Evolutionary conservation across 2,329 filamentous ascomycete genomes (phyloP).

Genomic region (Sclerotinia trifoliorum): DNA sequence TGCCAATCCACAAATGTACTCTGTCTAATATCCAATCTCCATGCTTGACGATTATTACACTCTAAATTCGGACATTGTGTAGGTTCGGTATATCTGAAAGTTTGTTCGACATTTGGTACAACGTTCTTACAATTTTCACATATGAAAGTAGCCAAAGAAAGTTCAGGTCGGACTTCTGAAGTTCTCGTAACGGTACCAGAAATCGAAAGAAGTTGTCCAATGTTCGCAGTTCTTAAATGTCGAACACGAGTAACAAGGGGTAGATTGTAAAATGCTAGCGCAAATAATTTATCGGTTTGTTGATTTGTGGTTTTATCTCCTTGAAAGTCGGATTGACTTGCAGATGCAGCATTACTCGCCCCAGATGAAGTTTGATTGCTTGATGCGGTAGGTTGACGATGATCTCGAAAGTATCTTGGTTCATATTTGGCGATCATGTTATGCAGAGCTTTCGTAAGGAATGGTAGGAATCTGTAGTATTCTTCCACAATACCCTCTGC

Average conservation of each 20-base stretch:
- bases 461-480: constrained; percentile 94
- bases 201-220: constrained; percentile 90
- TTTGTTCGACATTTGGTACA: constrained; percentile 91
- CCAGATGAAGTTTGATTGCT: constrained; percentile 70
- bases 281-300: constrained; percentile 95
- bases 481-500: constrained; percentile 83
- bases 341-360: constrained; percentile 59
- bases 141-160: constrained; percentile 87
- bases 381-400: constrained; percentile 78
- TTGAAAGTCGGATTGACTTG: constrained; percentile 60
- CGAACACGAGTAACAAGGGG: constrained; percentile 46
- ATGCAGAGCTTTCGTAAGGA: constrained; percentile 83
- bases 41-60: constrained; percentile 87
- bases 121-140: constrained; percentile 85
- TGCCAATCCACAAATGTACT: constrained; percentile 99
- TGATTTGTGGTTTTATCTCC: constrained; percentile 81
- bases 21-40: constrained; percentile 94
- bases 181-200: constrained; percentile 96
- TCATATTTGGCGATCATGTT: constrained; percentile 94
- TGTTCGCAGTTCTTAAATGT: constrained; percentile 75
- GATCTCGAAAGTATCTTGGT: constrained; percentile 88
- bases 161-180: constrained; percentile 91
- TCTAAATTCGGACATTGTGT: constrained; percentile 87
- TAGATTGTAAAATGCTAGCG: constrained; percentile 73
- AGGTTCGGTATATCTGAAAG: constrained; percentile 95